Evolutionary conservation across 352 stramenopile species (phyloP).

Genomic region (Phytophthora europaea): DNA sequence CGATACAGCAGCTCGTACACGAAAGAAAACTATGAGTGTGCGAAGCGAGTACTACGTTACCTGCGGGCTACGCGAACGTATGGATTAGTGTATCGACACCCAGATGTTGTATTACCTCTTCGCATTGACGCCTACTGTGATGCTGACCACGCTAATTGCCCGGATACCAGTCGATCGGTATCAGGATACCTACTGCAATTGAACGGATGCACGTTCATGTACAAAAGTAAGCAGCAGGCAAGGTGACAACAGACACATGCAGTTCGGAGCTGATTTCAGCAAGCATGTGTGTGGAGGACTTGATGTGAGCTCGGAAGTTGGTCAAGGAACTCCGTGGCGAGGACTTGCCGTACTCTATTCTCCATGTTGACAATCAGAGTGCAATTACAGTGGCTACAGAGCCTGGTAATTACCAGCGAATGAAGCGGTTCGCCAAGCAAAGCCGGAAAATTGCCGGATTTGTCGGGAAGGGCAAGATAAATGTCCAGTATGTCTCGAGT

Average conservation of each 20-base stretch:
- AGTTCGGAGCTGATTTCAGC: slow-evolving; percentile 3
- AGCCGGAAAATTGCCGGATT: background rate
- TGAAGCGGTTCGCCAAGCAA: background rate
- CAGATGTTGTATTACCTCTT: background rate
- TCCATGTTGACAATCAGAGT: slow-evolving; percentile 6
- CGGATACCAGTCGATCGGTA: slow-evolving; percentile 13
- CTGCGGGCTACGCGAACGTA: background rate
- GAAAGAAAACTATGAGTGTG: background rate
- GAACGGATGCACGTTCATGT: slow-evolving; percentile 8
- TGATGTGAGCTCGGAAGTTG: slow-evolving; percentile 3
- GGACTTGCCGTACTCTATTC: background rate
- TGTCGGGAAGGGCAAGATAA: background rate
- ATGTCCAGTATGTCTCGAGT: background rate
- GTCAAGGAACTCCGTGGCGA: background rate
- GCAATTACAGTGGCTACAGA: background rate
- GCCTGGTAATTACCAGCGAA: background rate
- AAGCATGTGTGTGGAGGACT: background rate
- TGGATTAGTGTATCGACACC: background rate
- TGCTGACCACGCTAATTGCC: slow-evolving; percentile 6
- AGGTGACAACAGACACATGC: slow-evolving; percentile 8
- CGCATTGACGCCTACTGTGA: slow-evolving; percentile 2
- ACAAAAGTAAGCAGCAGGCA: slow-evolving; percentile 11
- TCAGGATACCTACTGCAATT: slow-evolving; percentile 1
- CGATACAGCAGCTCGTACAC: background rate
- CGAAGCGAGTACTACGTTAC: background rate